Evolutionary conservation across 805 yeast genomes (phyloP).

Genomic region (Wickerhamomyces ciferrii): DNA sequence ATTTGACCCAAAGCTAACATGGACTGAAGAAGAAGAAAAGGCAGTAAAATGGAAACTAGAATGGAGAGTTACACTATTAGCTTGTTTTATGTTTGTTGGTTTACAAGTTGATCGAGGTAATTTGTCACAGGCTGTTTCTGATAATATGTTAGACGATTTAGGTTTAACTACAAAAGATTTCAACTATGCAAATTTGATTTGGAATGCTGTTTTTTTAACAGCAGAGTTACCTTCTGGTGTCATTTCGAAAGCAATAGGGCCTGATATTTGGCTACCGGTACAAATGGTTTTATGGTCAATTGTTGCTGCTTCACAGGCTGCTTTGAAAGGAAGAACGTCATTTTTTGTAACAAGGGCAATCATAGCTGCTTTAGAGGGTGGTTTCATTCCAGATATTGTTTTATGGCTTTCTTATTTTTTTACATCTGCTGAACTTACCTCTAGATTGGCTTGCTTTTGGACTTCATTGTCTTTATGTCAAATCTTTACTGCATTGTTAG

Average conservation of each 20-base stretch:
- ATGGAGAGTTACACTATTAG: constrained; percentile 45
- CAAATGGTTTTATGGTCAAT: constrained; percentile 53
- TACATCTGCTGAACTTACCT: constrained; percentile 50
- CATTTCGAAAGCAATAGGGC: constrained; percentile 53
- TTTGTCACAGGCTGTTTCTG: constrained; percentile 52
- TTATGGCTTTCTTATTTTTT: constrained; percentile 23
- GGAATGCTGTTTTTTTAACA: constrained; percentile 38
- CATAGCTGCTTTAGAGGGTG: constrained; percentile 54
- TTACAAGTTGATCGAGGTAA: constrained; percentile 56
- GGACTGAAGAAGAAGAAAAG: constrained; percentile 28
- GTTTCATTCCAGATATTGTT: constrained; percentile 57
- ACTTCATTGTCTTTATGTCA: constrained; percentile 43
- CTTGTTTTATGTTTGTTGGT: constrained; percentile 51
- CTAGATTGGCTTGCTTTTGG: constrained; percentile 58
- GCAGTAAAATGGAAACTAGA: constrained; percentile 47
- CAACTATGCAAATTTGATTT: constrained; percentile 51
- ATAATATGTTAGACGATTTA: constrained; percentile 23
- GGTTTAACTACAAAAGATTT: constrained; percentile 48
- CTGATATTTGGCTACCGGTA: constrained; percentile 52
- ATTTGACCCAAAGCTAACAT: too few relatives aligned
- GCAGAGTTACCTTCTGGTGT: constrained; percentile 64
- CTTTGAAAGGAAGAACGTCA: constrained; percentile 31
- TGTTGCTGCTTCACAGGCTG: constrained; percentile 46
- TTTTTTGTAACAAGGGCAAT: constrained; percentile 43
- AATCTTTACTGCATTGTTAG: constrained; percentile 41